phyloP scores from a whole-genome alignment of 208 protist species.

The Phytomonas serpens region DNA sequence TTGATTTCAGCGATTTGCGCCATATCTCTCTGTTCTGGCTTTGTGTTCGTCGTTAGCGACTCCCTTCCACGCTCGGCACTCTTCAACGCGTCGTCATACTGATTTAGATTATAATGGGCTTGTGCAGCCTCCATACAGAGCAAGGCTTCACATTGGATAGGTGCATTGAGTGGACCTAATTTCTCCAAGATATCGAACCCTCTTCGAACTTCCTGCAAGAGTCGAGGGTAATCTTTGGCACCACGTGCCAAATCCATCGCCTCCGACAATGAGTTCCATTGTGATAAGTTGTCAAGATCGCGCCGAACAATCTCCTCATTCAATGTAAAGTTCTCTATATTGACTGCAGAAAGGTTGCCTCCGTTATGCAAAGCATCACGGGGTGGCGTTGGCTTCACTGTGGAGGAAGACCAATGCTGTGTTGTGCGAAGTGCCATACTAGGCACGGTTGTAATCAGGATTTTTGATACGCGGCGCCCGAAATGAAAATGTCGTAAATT shows the following conservation, averaged over 20 bases:
- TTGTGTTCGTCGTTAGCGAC: conserved; percentile 27
- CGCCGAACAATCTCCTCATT: conserved; percentile 73
- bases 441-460: background rate
- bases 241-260: conserved; percentile 37
- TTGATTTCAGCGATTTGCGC: conserved; percentile 72
- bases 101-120: conserved; percentile 63
- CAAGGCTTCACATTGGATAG: conserved; percentile 78
- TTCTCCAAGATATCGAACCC: conserved; percentile 65
- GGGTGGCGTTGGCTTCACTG: background rate
- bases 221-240: conserved; percentile 21
- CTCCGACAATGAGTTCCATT: conserved; percentile 69
- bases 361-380: background rate
- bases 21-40: conserved; percentile 43
- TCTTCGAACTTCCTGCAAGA: conserved; percentile 38
- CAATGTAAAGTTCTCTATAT: conserved; percentile 81
- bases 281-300: conserved; percentile 53
- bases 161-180: conserved; percentile 54
- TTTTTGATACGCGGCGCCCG: background rate
- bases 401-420: background rate
- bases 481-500: background rate
- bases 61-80: conserved; percentile 34
- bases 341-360: conserved; percentile 36
- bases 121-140: conserved; percentile 81
- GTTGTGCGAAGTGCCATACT: background rate
- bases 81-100: conserved; percentile 45